A percentile compares a stretch with the other conserved stretches of the same genome.
Conservation (phyloP, 2,329 filamentous ascomycete species). For the Phyllosticta citriasiana region DNA sequence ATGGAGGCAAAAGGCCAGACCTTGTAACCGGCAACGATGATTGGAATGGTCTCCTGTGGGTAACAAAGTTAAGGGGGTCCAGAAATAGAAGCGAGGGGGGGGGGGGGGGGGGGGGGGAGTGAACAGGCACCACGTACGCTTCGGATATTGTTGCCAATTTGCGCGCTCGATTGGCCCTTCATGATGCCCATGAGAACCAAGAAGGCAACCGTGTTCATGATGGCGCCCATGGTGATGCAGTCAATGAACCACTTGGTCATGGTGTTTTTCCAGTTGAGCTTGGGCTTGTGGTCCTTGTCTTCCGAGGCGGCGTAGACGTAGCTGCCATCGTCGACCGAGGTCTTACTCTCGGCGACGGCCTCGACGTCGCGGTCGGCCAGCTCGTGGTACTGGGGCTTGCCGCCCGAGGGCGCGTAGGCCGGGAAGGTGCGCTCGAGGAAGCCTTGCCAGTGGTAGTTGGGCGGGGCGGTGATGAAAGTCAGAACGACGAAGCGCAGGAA, state of each 20-base stretch:
- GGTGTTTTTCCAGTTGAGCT: slow-evolving; percentile 44
- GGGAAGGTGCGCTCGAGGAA: slow-evolving; percentile 69
- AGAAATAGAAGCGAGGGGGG: not conserved
- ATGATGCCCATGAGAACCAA: slow-evolving; percentile 49
- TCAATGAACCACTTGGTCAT: slow-evolving; percentile 57
- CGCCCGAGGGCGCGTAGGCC: slow-evolving; percentile 29
- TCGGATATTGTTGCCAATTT: slow-evolving; percentile 24
- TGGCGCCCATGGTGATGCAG: slow-evolving; percentile 53
- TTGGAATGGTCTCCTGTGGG: slow-evolving; percentile 21
- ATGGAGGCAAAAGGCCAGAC: slow-evolving; percentile 65
- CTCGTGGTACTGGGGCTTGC: slow-evolving; percentile 25
- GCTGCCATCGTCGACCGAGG: not conserved
- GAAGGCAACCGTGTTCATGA: slow-evolving; percentile 56
- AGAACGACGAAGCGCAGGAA: slow-evolving; percentile 44
- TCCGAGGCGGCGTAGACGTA: slow-evolving; percentile 11
- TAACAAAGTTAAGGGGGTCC: slow-evolving; percentile 24
- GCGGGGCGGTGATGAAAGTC: slow-evolving; percentile 60
- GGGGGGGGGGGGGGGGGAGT: not conserved
- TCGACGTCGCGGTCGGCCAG: slow-evolving; percentile 13
- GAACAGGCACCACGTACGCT: slow-evolving; percentile 23
- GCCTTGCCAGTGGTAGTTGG: slow-evolving; percentile 80
- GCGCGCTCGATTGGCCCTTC: slow-evolving; percentile 24
- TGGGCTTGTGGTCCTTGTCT: slow-evolving; percentile 18
- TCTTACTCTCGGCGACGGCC: slow-evolving; percentile 17
- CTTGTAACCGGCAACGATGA: slow-evolving; percentile 53